These are phyloP conservation scores for Phlebopus sp. DNA, from an alignment of 1,284 basidiomycete species.

Conservation along the genomic window DNA sequence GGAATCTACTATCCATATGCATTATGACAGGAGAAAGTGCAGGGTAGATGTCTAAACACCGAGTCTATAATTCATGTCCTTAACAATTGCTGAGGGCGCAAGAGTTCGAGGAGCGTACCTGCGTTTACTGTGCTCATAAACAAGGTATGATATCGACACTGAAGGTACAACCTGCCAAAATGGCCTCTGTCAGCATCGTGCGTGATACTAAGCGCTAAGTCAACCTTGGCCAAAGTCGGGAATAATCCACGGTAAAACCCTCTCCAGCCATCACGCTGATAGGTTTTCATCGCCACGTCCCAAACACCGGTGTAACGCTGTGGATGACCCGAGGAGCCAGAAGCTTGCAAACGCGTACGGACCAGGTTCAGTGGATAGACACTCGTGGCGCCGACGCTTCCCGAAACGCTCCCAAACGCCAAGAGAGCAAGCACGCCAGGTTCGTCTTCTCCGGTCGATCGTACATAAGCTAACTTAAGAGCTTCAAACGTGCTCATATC, in stretches of 20 bases:
- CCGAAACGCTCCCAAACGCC: conserved; percentile 86
- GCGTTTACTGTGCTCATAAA: conserved; percentile 80
- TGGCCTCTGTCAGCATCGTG: conserved; percentile 10
- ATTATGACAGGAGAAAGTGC: conserved; percentile 15
- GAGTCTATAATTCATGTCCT: conserved; percentile 33
- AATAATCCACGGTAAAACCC: conserved; percentile 95
- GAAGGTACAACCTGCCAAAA: conserved; percentile 78
- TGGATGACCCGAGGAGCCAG: conserved; percentile 90
- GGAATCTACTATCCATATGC: conserved; percentile 26
- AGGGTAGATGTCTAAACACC: conserved; percentile 40
- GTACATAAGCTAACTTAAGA: conserved; percentile 79
- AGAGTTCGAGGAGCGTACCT: conserved; percentile 45
- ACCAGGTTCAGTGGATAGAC: conserved; percentile 94
- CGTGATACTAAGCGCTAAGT: conserved; percentile 2
- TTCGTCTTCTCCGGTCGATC: conserved; percentile 79
- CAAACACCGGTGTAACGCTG: conserved; percentile 83
- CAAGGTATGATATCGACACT: conserved; percentile 92
- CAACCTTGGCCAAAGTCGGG: conserved; percentile 87
- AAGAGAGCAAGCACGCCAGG: conserved; percentile 81
- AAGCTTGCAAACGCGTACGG: conserved; percentile 92
- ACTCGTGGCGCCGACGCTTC: conserved; percentile 87
- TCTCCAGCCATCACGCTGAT: conserved; percentile 83
- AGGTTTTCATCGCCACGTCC: conserved; percentile 85
- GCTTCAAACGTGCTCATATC: conserved; percentile 96
- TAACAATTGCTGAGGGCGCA: conserved; percentile 8